phyloP scores from a whole-genome alignment of 2,329 filamentous ascomycete species.

The Emericellopsis cladophorae region DNA sequence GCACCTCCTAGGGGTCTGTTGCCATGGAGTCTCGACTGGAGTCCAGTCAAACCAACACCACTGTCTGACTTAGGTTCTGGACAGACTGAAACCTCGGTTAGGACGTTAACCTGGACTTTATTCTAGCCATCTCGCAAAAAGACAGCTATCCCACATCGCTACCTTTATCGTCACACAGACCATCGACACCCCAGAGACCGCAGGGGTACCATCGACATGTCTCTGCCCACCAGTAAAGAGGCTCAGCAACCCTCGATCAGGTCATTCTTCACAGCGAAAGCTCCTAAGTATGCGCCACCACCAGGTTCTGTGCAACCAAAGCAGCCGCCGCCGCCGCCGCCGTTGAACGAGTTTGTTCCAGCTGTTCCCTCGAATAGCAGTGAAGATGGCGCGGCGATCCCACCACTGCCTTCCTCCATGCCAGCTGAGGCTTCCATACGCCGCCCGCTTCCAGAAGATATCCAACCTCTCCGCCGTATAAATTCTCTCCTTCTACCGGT shows the following conservation, averaged over 20 bases:
- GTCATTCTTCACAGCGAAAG: conserved; percentile 45
- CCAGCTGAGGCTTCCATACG: conserved; percentile 39
- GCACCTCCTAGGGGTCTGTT: neutral
- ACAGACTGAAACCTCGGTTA: too few relatives aligned
- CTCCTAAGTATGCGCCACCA: conserved; percentile 22
- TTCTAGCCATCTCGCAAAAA: too few relatives aligned
- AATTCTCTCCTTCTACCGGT: conserved; percentile 53
- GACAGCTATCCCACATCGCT: too few relatives aligned
- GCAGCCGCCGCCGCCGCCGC: conserved; percentile 7
- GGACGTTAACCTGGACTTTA: too few relatives aligned
- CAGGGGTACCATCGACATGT: conserved; percentile 16
- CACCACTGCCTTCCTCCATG: conserved; percentile 16
- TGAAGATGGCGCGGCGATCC: conserved; percentile 2
- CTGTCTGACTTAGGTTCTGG: too few relatives aligned
- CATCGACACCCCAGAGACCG: too few relatives aligned
- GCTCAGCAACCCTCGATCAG: conserved; percentile 43
- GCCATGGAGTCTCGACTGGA: too few relatives aligned
- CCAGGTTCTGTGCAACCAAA: conserved; percentile 10
- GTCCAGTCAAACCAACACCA: too few relatives aligned
- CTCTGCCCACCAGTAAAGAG: conserved; percentile 22
- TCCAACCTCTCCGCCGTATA: conserved; percentile 48
- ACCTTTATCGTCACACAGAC: too few relatives aligned
- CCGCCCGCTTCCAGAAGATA: conserved; percentile 33
- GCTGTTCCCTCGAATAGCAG: conserved; percentile 3
- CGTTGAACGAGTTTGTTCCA: conserved; percentile 7